Percentiles rank a stretch among this genome's conserved stretches.
These are phyloP conservation scores for Naganishia onofrii DNA, from an alignment of 768 basidiomycete genomes.

Conservation along the genomic window DNA sequence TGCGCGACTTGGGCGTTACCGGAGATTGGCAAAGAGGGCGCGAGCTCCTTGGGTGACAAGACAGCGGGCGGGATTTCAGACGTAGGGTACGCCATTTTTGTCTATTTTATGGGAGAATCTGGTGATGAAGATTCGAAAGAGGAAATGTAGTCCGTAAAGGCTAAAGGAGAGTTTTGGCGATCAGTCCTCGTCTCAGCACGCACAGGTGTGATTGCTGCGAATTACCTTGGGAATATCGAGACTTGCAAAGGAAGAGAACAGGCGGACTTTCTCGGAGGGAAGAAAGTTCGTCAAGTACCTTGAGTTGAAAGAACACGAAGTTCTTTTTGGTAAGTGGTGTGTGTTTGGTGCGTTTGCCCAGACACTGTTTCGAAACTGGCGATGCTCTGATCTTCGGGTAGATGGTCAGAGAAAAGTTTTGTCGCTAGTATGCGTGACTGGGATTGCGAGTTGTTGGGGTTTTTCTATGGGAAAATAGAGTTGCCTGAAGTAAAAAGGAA, in stretches of 20 bases:
- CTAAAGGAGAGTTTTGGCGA: neutral
- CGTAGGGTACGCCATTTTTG: conserved; percentile 37
- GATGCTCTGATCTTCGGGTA: conserved; percentile 5
- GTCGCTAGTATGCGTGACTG: conserved; percentile 12
- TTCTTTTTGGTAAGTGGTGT: neutral
- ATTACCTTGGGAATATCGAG: neutral
- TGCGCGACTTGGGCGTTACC: conserved; percentile 10
- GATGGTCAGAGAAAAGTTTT: conserved; percentile 19
- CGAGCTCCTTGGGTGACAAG: conserved; percentile 30
- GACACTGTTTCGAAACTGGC: conserved; percentile 8
- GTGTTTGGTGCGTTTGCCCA: conserved; percentile 20
- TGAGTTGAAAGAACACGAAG: neutral
- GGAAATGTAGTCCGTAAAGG: conserved; percentile 4
- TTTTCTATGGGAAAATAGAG: neutral
- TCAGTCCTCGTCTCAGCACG: neutral
- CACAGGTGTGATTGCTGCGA: neutral
- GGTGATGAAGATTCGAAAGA: neutral
- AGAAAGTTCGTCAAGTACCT: conserved; percentile 8
- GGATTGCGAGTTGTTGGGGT: conserved; percentile 1
- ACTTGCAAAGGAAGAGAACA: neutral
- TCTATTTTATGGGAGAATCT: neutral
- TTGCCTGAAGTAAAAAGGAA: neutral
- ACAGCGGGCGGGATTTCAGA: conserved; percentile 41
- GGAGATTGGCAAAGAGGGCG: conserved; percentile 28
- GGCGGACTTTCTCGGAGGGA: conserved; percentile 22